Conservation (phyloP, 2,329 filamentous ascomycete species). For the Ophiostoma quercus region DNA sequence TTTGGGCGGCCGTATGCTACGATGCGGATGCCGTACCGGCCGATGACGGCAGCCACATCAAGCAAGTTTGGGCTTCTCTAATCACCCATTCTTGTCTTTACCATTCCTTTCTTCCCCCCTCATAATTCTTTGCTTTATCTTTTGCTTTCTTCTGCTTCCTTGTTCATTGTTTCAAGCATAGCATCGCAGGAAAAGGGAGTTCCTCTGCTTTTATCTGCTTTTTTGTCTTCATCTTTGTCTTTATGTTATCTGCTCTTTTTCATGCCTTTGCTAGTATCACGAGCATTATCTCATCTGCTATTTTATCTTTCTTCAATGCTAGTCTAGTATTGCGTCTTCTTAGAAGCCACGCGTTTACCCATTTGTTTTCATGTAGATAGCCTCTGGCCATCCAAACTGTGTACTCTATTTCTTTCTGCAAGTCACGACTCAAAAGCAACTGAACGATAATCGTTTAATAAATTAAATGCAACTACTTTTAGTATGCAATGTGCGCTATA, state of each 20-base stretch:
- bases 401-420: background rate
- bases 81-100: background rate
- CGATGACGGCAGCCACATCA: slow-evolving; percentile 1
- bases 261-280: background rate
- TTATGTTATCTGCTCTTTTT: background rate
- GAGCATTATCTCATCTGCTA: background rate
- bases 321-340: slow-evolving; percentile 6
- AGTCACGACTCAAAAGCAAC: background rate
- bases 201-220: background rate
- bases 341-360: slow-evolving; percentile 7
- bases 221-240: background rate
- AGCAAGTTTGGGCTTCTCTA: slow-evolving; percentile 8
- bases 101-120: background rate
- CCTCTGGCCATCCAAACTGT: background rate
- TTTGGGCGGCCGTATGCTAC: background rate
- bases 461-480: slow-evolving; percentile 10
- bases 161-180: slow-evolving; percentile 11
- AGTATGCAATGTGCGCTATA: slow-evolving; percentile 1
- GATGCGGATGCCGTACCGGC: slow-evolving; percentile 7
- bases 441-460: background rate
- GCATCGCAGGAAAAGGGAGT: slow-evolving; percentile 11
- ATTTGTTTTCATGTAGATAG: slow-evolving; percentile 8
- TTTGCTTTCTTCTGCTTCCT: background rate
- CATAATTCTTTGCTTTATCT: background rate
- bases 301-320: background rate